A percentile compares a stretch with the other conserved stretches of the same genome.
Evolutionary conservation across 345 rosid species (phyloP).

Genomic region (Geranium brycei): DNA sequence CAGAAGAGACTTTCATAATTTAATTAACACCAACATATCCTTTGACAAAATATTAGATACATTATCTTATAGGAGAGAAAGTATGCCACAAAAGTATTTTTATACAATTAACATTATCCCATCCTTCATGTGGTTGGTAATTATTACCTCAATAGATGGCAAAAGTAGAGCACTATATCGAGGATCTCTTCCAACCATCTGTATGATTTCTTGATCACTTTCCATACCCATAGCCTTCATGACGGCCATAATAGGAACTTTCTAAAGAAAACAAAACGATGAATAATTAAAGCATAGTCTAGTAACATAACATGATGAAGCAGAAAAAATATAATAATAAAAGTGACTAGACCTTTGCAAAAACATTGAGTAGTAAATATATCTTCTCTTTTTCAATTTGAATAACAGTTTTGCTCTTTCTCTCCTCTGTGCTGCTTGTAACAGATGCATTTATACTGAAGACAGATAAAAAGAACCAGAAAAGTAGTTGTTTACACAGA

Average conservation of each 20-base stretch:
- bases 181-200: conserved; percentile 94
- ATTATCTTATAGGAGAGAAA: too few species aligned
- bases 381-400: conserved; percentile 82
- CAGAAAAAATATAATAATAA: conserved; percentile 3
- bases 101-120: background rate
- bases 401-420: conserved; percentile 82
- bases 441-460: conserved; percentile 83
- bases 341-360: conserved; percentile 38
- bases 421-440: conserved; percentile 75
- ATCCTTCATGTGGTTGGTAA: background rate
- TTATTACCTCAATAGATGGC: conserved; percentile 75
- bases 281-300: background rate
- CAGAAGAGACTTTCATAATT: background rate
- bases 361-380: conserved; percentile 68
- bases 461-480: conserved; percentile 8
- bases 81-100: background rate
- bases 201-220: conserved; percentile 89
- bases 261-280: conserved; percentile 9
- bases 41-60: too few species aligned
- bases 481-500: background rate
- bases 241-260: conserved; percentile 82
- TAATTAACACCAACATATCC: background rate
- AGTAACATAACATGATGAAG: background rate
- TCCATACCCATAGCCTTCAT: conserved; percentile 97
- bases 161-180: conserved; percentile 60